Evolutionary conservation across 2,329 filamentous ascomycete genomes (phyloP).

Genomic region (Ascocoryne sarcoides): DNA sequence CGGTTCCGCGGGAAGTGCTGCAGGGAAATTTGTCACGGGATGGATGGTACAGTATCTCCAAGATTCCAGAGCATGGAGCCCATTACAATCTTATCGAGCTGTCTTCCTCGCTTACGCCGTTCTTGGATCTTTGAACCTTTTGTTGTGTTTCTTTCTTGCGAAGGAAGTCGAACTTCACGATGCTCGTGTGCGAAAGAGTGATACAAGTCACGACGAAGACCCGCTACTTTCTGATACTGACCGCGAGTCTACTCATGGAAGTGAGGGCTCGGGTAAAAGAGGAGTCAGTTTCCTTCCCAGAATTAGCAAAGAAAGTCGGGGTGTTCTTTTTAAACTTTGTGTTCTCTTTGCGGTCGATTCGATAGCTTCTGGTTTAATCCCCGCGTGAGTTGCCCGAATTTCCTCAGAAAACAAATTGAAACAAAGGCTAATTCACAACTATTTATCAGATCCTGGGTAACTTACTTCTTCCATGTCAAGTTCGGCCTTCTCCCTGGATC

Average conservation of each 20-base stretch:
- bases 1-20: conserved; percentile 51
- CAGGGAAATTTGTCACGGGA: conserved; percentile 50
- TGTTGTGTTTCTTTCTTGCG: conserved; percentile 42
- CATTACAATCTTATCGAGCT: conserved; percentile 40
- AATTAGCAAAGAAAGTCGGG: conserved; percentile 46
- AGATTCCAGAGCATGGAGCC: conserved; percentile 34
- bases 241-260: no score
- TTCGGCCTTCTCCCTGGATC: conserved; percentile 39
- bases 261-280: no score
- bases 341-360: conserved; percentile 60
- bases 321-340: conserved; percentile 52
- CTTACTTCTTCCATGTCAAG: conserved; percentile 44
- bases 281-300: conserved; percentile 39
- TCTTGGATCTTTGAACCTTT: conserved; percentile 48
- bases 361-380: conserved; percentile 61
- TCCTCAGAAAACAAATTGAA: no score
- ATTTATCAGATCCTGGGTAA: conserved; percentile 47
- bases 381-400: conserved; percentile 45
- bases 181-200: no score
- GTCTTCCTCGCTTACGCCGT: conserved; percentile 50
- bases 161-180: no score
- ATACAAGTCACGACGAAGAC: no score
- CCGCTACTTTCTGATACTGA: no score
- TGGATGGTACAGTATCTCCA: conserved; percentile 48
- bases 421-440: no score